phyloP scores from a whole-genome alignment of 257 asterid genomes.

The Asclepias syriaca region DNA sequence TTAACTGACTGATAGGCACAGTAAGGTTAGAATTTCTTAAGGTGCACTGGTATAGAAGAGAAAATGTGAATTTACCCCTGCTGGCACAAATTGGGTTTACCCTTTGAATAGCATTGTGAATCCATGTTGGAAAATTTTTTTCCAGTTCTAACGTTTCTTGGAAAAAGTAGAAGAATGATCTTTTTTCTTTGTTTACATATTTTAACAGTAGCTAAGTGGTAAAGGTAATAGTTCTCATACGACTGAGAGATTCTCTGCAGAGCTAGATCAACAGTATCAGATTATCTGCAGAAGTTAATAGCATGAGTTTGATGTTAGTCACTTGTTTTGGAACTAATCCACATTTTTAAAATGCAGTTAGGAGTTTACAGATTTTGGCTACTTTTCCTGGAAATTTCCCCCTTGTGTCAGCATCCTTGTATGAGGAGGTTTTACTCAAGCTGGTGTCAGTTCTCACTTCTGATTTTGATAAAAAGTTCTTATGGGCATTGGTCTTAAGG shows the following conservation, averaged over 20 bases:
- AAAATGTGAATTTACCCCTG: not conserved
- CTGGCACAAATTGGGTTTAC: not conserved
- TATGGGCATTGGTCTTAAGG: constrained; percentile 59
- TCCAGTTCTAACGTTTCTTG: not conserved
- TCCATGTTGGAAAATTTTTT: not conserved
- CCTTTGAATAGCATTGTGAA: not conserved
- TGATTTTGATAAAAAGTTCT: constrained; percentile 41
- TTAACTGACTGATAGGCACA: not conserved
- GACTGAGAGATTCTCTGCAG: not conserved
- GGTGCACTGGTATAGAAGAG: not conserved
- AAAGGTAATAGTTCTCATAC: not conserved
- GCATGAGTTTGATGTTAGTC: not conserved
- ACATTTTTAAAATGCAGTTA: constrained; percentile 45
- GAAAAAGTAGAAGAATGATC: not conserved
- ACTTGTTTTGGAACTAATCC: not conserved
- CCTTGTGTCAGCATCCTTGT: constrained; percentile 42
- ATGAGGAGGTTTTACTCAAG: constrained; percentile 57
- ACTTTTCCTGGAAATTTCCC: constrained; percentile 69
- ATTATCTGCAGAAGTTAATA: not conserved
- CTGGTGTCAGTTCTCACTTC: constrained; percentile 50
- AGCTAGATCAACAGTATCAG: not conserved
- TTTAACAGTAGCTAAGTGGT: not conserved
- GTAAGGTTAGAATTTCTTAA: not conserved
- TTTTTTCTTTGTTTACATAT: not conserved
- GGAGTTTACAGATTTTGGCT: constrained; percentile 77